Evolutionary conservation across 2,329 filamentous ascomycete genomes (phyloP), one percentile per base, ranked within the genome.

Genomic region (Clonostachys solani): DNA sequence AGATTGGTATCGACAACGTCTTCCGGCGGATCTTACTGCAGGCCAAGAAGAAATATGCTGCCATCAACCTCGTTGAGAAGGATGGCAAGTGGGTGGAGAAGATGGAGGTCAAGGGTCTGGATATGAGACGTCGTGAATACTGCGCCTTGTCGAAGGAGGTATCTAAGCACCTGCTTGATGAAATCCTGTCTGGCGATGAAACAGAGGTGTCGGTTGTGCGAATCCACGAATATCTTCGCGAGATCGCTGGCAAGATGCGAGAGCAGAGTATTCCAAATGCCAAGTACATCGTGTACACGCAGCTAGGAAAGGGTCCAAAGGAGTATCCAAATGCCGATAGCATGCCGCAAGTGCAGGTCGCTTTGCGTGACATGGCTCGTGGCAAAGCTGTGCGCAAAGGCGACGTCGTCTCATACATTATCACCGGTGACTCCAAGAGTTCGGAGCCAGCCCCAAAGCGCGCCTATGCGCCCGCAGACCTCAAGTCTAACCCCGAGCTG

Each of bases 41-140:
- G 61, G 92, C 94, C 33, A 99, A 99, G 79, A 99, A 99, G 77
- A 99, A 99, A 75, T 99, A 99, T 66, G 94, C 94, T 9, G 94
- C 94, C 38, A 88, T 99, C 67, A 97, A 95, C 64, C 83, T 97
- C 64, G 83, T 94, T 7, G 89, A 96, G 59, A 78, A 88, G 18
- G 87, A 95, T 58, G 92, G 91, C 56, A 95, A 92, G 64, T 95
- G 86, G 61, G 77, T 92, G 41, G 92, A 97, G 64, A 92, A 95
- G 71, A 87, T 99, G 68, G 94, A 99, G 65, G 89, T 99, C 61
- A 99, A 99, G 70, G 94, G 94, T 73, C 80, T 99, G 43, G 94
- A 99, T 61, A 99, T 99, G 94, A 90, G 87, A 70, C 84, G 94
- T 60, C 86, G 95, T 75, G 94, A 99, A 71, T 99, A 96, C 73